Conservation (phyloP, 345 rosid genomes). For the Heritiera littoralis region DNA sequence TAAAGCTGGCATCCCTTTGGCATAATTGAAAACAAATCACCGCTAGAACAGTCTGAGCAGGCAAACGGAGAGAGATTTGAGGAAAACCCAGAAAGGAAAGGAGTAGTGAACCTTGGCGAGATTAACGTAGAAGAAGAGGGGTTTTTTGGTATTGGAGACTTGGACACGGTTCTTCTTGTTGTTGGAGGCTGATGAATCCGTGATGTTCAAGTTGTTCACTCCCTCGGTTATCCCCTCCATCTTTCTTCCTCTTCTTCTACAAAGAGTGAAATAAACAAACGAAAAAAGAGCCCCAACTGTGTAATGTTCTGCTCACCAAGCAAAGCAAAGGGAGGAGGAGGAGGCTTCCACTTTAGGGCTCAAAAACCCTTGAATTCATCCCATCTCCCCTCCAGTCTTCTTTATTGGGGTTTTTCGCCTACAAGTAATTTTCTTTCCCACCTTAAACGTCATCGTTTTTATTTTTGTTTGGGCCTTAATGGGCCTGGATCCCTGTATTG, state of each 20-base stretch:
- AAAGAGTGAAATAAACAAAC: background rate
- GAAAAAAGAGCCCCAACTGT: conserved; percentile 22
- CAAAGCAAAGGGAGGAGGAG: background rate
- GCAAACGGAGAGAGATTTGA: background rate
- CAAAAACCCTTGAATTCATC: conserved; percentile 21
- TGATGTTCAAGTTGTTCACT: conserved; percentile 34
- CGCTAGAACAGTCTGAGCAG: background rate
- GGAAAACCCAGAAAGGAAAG: background rate
- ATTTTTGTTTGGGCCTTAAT: no score
- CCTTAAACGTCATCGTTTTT: background rate
- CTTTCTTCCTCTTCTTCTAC: background rate
- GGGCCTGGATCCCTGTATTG: background rate
- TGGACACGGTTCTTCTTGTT: conserved; percentile 67
- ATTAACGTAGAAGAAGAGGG: conserved; percentile 76
- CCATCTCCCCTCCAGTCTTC: background rate
- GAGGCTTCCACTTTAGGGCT: background rate
- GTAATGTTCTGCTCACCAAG: background rate
- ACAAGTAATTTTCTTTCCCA: background rate
- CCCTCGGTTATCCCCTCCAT: conserved; percentile 38
- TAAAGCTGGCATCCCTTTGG: background rate
- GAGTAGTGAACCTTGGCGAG: conserved; percentile 58
- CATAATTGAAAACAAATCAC: background rate
- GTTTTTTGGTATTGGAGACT: conserved; percentile 71
- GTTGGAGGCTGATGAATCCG: conserved; percentile 31
- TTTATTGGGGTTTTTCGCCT: background rate